Evolutionary conservation across 1,284 basidiomycete genomes (phyloP), one percentile per base, ranked within the genome.

Genomic region (Athelia psychrophila): DNA sequence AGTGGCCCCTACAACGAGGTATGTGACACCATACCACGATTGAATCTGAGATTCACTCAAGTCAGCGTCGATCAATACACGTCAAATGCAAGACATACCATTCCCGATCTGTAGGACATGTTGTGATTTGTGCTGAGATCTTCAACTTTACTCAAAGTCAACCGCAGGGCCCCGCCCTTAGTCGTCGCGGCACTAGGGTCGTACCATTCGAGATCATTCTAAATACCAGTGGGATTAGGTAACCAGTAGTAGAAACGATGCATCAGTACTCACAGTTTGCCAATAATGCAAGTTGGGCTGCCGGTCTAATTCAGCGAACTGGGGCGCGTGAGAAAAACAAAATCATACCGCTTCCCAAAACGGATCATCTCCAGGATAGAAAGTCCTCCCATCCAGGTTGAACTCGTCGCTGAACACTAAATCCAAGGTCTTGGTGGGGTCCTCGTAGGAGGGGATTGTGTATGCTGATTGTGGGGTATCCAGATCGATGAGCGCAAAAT

Each of bases 381-480:
- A 96, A 0, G 88, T 81, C 32, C 94, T 81, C 2, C 82, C 90
- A 13, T 89, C 86, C 18, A 73, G 72, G 52, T 96, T 85, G 69
- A 97, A 97, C 71, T 96, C 95, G 68, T 96, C 94, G 47, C 88
- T 92, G 65, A 91, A 95, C 2, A 94, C 84, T 8, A 96, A 76
- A 51, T 86, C 80, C 72, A 81, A 74, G 20, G 76, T 66, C 12
- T 73, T 62, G 3, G 72, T 67, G 5, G 81, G 74, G 54, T 83
- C 78, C 22, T 68, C 65, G 60, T 75, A 84, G 48, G 88, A 86
- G 3, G 67, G 63, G 50, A 83, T 85, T 1, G 81, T 83, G 60
- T 81, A 81, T 1, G 71, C 81, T 2, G 77, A 74, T 19, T 73
- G 53, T 2, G 91, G 91, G 0, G 93, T 95, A 52, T 91, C 84